Percentiles rank a stretch among this genome's conserved stretches.
These are phyloP conservation scores for Coemansia sp. DNA, from an alignment of 192 early-diverging fungal species.

Conservation along the genomic window DNA sequence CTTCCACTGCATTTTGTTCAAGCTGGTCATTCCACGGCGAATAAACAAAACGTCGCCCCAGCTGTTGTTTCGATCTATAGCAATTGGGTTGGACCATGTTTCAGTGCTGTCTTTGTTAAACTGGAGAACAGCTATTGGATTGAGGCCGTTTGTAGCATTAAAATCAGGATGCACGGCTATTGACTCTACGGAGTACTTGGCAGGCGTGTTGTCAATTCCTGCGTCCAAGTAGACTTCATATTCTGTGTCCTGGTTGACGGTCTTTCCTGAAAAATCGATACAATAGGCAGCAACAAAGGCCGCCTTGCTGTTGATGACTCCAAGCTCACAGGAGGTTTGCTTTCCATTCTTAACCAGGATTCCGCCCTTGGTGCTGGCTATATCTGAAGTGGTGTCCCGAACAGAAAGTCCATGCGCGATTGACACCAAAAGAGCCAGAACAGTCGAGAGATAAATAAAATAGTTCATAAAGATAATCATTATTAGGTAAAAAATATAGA, in stretches of 20 bases:
- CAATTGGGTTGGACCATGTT: constrained; percentile 4
- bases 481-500: neutral
- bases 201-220: constrained; percentile 11
- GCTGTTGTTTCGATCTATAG: neutral
- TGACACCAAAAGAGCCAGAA: too few relatives aligned
- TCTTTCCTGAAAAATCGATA: constrained; percentile 9
- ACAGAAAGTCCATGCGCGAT: neutral
- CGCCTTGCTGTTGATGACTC: constrained; percentile 4
- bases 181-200: constrained; percentile 1
- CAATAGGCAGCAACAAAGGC: constrained; percentile 1
- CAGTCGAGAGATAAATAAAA: neutral
- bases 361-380: neutral
- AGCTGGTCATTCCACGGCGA: neutral
- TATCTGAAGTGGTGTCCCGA: neutral
- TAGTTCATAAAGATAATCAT: neutral
- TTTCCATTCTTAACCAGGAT: constrained; percentile 7
- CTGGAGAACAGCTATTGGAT: constrained; percentile 11
- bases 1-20: neutral
- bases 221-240: constrained; percentile 16
- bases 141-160: neutral
- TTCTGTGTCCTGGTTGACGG: neutral
- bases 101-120: neutral
- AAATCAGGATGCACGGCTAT: neutral
- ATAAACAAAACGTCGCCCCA: neutral
- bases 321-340: constrained; percentile 9